A percentile compares a stretch with the other conserved stretches of the same genome.
phyloP scores from a whole-genome alignment of 345 rosid genomes.

The Populus deltoides region DNA sequence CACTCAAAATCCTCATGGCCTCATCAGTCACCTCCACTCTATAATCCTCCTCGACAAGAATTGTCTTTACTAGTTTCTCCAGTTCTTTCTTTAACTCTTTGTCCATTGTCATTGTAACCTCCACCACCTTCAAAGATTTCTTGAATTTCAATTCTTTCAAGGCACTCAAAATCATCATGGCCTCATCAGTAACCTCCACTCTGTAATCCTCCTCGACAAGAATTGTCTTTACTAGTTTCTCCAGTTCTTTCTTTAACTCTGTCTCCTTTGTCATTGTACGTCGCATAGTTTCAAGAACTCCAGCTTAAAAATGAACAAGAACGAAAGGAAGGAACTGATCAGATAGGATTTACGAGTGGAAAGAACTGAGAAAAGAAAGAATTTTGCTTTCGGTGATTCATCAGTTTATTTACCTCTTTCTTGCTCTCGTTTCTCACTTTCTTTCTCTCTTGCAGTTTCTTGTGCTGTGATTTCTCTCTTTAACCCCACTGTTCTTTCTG shows the following conservation, averaged over 20 bases:
- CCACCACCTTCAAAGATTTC: too few relatives aligned
- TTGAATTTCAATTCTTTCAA: neutral
- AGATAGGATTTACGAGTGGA: neutral
- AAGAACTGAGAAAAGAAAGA: neutral
- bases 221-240: conserved; percentile 31
- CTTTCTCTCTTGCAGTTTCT: neutral
- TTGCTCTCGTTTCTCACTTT: neutral
- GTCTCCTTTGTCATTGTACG: conserved; percentile 6
- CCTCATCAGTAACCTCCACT: conserved; percentile 19
- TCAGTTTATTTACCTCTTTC: neutral
- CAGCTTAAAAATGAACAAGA: neutral
- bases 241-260: conserved; percentile 43
- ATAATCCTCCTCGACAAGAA: conserved; percentile 38
- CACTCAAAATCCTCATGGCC: conserved; percentile 34
- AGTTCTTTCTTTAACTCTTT: conserved; percentile 41
- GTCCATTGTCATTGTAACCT: neutral
- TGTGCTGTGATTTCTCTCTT: neutral
- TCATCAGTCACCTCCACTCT: conserved; percentile 28
- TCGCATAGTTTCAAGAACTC: conserved; percentile 2
- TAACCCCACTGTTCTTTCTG: neutral
- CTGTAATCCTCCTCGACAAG: conserved; percentile 36
- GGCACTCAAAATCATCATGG: neutral
- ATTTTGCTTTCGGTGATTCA: neutral
- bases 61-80: conserved; percentile 28
- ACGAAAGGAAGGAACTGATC: neutral